phyloP scores from a whole-genome alignment of 257 asterid genomes.

The Lithospermum erythrorhizon region DNA sequence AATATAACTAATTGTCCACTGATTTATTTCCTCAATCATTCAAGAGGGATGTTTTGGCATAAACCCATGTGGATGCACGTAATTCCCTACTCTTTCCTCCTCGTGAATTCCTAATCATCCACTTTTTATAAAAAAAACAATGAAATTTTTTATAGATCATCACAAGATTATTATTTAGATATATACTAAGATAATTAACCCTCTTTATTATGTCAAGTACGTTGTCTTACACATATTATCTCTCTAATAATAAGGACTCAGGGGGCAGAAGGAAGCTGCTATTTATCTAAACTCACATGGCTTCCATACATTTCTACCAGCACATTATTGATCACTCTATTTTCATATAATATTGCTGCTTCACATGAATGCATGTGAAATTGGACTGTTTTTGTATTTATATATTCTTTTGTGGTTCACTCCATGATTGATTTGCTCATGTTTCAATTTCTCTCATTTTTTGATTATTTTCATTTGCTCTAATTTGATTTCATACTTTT shows the following conservation, averaged over 20 bases:
- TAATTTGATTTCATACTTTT: too few species aligned
- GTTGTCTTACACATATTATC: background rate
- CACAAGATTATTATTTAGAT: too few species aligned
- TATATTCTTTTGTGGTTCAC: too few species aligned
- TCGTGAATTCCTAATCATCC: background rate
- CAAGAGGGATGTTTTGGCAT: background rate
- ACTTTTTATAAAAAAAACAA: background rate
- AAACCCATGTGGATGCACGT: slow-evolving; percentile 30
- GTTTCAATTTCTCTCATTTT: too few species aligned
- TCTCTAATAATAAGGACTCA: background rate
- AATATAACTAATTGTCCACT: too few species aligned
- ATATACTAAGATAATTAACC: too few species aligned
- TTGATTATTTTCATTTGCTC: too few species aligned
- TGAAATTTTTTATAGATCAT: background rate
- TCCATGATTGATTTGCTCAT: too few species aligned
- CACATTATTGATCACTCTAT: background rate
- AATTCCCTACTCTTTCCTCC: slow-evolving; percentile 7
- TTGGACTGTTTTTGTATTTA: background rate
- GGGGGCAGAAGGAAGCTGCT: background rate
- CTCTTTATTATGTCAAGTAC: too few species aligned
- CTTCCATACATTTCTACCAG: background rate
- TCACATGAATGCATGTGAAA: background rate
- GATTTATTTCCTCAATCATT: background rate
- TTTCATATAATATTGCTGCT: background rate
- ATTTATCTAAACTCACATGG: background rate